phyloP scores from a whole-genome alignment of 2,329 filamentous ascomycete species.

The Coniochaeta hoffmannii region DNA sequence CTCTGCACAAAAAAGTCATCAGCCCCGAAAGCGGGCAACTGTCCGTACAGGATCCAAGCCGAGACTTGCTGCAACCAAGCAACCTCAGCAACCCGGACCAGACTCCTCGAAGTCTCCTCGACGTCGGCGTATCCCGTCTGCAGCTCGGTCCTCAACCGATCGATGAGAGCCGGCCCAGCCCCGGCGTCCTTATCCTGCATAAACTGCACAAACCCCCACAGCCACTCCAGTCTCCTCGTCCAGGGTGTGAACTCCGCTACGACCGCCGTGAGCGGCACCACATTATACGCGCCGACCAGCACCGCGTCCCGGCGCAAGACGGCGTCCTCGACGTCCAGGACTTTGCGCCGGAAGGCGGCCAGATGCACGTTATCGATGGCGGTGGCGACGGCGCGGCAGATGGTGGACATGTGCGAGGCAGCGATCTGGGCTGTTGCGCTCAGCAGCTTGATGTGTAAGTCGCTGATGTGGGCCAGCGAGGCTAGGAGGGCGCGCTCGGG shows the following conservation, averaged over 20 bases:
- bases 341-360: slow-evolving; percentile 70
- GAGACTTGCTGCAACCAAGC: slow-evolving; percentile 89
- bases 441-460: slow-evolving; percentile 67
- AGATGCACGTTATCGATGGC: slow-evolving; percentile 70
- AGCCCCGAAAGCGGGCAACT: slow-evolving; percentile 66
- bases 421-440: slow-evolving; percentile 60
- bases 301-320: slow-evolving; percentile 71
- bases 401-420: slow-evolving; percentile 65
- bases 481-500: slow-evolving; percentile 77
- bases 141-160: slow-evolving; percentile 66
- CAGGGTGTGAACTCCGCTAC: slow-evolving; percentile 82
- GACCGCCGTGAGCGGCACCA: slow-evolving; percentile 82
- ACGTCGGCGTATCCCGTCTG: slow-evolving; percentile 87
- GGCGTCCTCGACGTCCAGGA: slow-evolving; percentile 74
- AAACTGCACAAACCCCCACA: slow-evolving; percentile 65
- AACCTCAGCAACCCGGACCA: slow-evolving; percentile 74
- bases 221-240: slow-evolving; percentile 78
- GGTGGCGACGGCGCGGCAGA: slow-evolving; percentile 81
- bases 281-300: slow-evolving; percentile 84
- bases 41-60: slow-evolving; percentile 85
- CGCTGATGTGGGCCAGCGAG: slow-evolving; percentile 69
- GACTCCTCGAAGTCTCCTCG: slow-evolving; percentile 63
- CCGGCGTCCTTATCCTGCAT: slow-evolving; percentile 39
- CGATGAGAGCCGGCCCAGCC: slow-evolving; percentile 63
- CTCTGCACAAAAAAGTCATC: slow-evolving; percentile 81